Evolutionary conservation across 805 yeast genomes (phyloP).

Genomic region (Wickerhamiella spandovensis): DNA sequence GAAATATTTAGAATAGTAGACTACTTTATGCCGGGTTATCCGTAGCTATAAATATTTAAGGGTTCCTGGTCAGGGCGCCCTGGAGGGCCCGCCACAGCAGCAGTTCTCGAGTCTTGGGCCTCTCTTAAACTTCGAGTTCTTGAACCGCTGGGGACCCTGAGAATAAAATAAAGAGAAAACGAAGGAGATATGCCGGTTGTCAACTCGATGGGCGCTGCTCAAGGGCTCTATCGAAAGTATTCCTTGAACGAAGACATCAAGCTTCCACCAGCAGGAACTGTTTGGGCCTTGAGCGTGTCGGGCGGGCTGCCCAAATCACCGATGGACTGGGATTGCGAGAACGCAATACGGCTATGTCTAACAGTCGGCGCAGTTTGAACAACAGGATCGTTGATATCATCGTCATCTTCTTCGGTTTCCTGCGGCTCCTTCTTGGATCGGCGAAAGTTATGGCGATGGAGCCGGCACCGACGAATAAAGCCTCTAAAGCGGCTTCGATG

Average conservation of each 20-base stretch:
- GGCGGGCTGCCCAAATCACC: conserved; percentile 1
- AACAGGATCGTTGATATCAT: too few relatives aligned
- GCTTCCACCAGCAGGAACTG: neutral
- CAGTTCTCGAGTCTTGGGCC: too few relatives aligned
- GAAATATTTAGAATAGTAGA: too few relatives aligned
- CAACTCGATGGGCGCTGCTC: neutral
- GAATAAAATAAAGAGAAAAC: neutral
- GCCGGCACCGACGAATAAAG: neutral
- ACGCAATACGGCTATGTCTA: neutral
- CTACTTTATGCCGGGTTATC: too few relatives aligned
- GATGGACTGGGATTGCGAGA: neutral
- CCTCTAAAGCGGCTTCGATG: neutral
- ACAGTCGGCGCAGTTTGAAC: neutral
- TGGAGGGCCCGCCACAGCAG: too few relatives aligned
- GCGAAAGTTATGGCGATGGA: neutral
- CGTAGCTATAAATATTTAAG: too few relatives aligned
- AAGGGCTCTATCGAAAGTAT: neutral
- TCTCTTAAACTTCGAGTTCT: too few relatives aligned
- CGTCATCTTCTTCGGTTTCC: neutral
- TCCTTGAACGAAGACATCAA: neutral
- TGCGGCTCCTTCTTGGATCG: neutral
- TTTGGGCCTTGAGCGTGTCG: neutral
- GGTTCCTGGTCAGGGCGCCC: too few relatives aligned
- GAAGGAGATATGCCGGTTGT: neutral
- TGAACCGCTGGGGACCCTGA: too few relatives aligned